Conservation (phyloP, 2,329 filamentous ascomycete genomes). For the Claviceps sp. region DNA sequence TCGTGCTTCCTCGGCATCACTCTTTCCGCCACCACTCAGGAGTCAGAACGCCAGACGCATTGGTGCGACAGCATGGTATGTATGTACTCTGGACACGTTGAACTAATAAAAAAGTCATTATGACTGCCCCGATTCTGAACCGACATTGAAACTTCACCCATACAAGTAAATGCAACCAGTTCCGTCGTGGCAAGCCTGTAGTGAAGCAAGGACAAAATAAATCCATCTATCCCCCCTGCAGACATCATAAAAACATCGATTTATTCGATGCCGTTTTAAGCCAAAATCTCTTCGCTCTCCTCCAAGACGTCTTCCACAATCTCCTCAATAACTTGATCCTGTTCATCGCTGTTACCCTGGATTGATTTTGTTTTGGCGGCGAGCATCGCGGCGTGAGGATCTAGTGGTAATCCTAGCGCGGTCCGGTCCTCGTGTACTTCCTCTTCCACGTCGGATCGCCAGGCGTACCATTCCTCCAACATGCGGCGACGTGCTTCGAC, state of each 20-base stretch:
- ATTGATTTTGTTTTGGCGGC: conserved; percentile 40
- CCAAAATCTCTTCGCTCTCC: conserved; percentile 68
- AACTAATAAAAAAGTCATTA: conserved; percentile 2
- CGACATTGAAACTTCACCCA: conserved; percentile 15
- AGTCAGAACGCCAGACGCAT: no score
- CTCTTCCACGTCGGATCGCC: conserved; percentile 60
- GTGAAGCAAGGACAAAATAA: conserved; percentile 6
- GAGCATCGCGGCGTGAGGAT: conserved; percentile 49
- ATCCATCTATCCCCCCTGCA: neutral
- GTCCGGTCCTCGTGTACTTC: conserved; percentile 61
- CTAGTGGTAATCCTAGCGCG: conserved; percentile 49
- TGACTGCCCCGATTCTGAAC: conserved; percentile 2
- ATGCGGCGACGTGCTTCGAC: conserved; percentile 73
- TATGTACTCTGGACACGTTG: neutral
- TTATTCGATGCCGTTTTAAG: conserved; percentile 12
- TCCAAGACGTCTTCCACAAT: conserved; percentile 72
- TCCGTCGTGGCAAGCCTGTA: conserved; percentile 15
- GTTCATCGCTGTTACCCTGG: conserved; percentile 43
- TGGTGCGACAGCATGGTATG: neutral
- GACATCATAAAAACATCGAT: neutral
- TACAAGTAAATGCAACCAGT: conserved; percentile 19
- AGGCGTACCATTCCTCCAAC: conserved; percentile 80
- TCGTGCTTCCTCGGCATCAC: no score
- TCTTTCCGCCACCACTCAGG: no score
- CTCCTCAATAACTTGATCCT: conserved; percentile 76